Conservation (phyloP, 768 basidiomycete species). For the Kwoniella dendrophila region DNA sequence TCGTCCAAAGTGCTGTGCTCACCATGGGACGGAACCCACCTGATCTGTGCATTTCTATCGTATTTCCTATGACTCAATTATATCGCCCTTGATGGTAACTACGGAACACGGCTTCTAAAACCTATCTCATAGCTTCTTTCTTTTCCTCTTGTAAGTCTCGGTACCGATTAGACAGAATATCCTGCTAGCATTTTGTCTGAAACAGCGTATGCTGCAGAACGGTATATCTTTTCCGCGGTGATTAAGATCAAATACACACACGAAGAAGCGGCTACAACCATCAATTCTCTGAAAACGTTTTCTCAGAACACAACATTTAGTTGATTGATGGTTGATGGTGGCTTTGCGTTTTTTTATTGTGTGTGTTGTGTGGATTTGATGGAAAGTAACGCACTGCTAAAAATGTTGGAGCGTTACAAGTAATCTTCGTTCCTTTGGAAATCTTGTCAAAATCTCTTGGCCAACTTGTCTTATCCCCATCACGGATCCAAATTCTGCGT, state of each 20-base stretch:
- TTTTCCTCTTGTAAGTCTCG: too few species aligned
- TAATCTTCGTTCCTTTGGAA: neutral
- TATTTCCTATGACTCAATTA: too few species aligned
- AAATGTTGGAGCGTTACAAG: neutral
- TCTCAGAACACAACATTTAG: neutral
- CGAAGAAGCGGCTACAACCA: neutral
- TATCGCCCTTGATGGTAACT: too few species aligned
- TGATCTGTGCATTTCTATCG: too few species aligned
- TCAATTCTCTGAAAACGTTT: neutral
- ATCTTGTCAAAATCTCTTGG: neutral
- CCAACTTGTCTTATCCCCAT: neutral
- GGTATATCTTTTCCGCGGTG: neutral
- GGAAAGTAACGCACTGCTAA: neutral
- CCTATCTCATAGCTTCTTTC: too few species aligned
- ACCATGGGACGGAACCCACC: too few species aligned
- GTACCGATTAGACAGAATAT: too few species aligned
- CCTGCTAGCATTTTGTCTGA: neutral
- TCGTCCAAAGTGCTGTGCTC: too few species aligned
- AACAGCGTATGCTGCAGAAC: neutral
- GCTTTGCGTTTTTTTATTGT: too few species aligned
- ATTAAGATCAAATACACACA: neutral
- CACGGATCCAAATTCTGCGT: neutral
- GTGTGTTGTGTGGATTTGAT: constrained; percentile 1
- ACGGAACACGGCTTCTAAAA: too few species aligned
- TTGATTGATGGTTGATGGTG: neutral